Evolutionary conservation across 306 rosid genomes (phyloP).

Genomic region (Sicyos edulis): DNA sequence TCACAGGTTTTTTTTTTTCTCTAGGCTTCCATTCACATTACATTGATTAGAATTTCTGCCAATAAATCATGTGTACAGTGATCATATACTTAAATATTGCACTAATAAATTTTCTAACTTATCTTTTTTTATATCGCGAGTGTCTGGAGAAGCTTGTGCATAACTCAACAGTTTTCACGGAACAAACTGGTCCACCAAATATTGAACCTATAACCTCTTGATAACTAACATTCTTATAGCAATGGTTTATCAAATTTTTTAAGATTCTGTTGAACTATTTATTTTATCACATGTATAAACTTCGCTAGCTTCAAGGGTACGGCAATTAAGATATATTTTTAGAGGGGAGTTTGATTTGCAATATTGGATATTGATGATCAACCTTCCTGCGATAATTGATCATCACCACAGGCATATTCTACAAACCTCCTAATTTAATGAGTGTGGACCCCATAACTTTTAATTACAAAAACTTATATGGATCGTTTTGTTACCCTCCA

Average conservation of each 20-base stretch:
- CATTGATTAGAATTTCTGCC: neutral
- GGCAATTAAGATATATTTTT: neutral
- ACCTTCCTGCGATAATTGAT: constrained; percentile 8
- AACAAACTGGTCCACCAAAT: too few species aligned
- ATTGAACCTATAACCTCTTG: too few species aligned
- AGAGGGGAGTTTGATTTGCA: neutral
- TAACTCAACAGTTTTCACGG: too few species aligned
- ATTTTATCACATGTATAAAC: neutral
- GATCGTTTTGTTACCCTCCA: neutral
- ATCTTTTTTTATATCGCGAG: too few species aligned
- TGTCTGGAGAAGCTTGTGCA: too few species aligned
- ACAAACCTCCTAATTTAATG: neutral
- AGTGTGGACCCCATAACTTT: neutral
- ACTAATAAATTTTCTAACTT: neutral
- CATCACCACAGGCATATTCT: neutral
- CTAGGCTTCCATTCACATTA: neutral
- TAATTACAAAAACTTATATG: neutral
- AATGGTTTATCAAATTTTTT: neutral
- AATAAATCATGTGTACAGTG: neutral
- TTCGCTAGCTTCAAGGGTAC: neutral
- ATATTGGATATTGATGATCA: neutral
- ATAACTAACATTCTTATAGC: too few species aligned
- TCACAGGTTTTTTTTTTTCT: constrained; percentile 55
- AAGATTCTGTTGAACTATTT: neutral
- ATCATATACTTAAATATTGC: neutral